Percentiles rank a stretch among this genome's conserved stretches.
These are phyloP conservation scores for Lentinus tigrinus DNA, from an alignment of 768 basidiomycete genomes.

Conservation along the genomic window DNA sequence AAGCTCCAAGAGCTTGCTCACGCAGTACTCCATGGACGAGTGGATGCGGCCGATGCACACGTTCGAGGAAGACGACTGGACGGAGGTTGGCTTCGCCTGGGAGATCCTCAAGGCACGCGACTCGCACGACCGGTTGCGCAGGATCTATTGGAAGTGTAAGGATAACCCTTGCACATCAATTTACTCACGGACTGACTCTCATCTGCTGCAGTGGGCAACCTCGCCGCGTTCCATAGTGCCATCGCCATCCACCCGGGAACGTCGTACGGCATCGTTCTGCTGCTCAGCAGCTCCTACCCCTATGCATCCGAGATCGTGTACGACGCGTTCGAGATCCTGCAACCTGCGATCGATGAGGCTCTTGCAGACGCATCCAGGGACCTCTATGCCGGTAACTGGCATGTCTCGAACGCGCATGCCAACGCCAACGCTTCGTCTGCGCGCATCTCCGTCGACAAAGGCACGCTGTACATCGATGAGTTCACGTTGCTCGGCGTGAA, in stretches of 20 bases:
- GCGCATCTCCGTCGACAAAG: slow-evolving; percentile 16
- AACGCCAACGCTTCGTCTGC: background rate
- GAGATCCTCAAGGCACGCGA: slow-evolving; percentile 25
- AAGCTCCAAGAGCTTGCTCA: slow-evolving; percentile 23
- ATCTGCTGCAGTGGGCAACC: slow-evolving; percentile 23
- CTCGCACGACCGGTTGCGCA: slow-evolving; percentile 19
- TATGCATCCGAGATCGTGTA: slow-evolving; percentile 25
- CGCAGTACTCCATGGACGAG: slow-evolving; percentile 23
- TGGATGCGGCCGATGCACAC: slow-evolving; percentile 32
- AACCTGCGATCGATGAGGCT: slow-evolving; percentile 26
- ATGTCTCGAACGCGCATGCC: background rate
- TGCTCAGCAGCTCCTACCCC: slow-evolving; percentile 23
- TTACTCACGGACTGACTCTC: no score
- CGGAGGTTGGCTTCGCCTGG: slow-evolving; percentile 22
- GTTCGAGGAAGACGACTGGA: slow-evolving; percentile 31
- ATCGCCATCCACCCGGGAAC: slow-evolving; percentile 28
- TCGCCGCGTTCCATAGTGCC: slow-evolving; percentile 25
- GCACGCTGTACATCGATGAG: slow-evolving; percentile 23
- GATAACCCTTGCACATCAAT: background rate
- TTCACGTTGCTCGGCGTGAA: slow-evolving; percentile 18
- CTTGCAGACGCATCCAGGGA: slow-evolving; percentile 10
- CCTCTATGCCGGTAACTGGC: slow-evolving; percentile 28
- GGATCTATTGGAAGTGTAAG: slow-evolving; percentile 32
- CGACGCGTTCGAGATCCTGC: slow-evolving; percentile 26
- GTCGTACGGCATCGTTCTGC: slow-evolving; percentile 29